Conservation (phyloP, 495 filamentous ascomycete species). For the Trichoderma orchidacearum region DNA sequence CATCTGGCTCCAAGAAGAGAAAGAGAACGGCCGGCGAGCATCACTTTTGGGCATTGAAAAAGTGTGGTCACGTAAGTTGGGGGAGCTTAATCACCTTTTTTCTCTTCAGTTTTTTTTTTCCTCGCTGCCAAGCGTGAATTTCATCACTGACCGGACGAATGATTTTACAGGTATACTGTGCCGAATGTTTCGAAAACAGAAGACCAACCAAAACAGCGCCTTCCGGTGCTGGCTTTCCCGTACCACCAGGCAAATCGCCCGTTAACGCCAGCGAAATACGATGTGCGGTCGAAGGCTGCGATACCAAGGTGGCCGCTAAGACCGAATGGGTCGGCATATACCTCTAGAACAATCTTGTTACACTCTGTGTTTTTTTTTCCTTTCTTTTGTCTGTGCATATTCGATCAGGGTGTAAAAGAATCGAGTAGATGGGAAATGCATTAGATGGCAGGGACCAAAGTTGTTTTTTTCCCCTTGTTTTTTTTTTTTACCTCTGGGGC, state of each 20-base stretch:
- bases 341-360: conserved; percentile 4
- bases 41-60: conserved; percentile 35
- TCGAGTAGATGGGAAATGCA: too few species aligned
- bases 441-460: too few species aligned
- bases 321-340: conserved; percentile 33
- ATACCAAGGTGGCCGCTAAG: conserved; percentile 21
- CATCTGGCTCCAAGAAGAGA: conserved; percentile 22
- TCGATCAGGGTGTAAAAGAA: too few species aligned
- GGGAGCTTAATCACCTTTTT: not conserved
- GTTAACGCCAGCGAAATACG: conserved; percentile 15
- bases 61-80: conserved; percentile 32
- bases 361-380: not conserved
- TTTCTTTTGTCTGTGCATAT: not conserved
- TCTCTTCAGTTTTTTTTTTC: not conserved
- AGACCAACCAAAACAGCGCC: conserved; percentile 8
- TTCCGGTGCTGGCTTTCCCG: not conserved
- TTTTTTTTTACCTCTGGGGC: too few species aligned
- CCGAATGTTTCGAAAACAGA: conserved; percentile 27
- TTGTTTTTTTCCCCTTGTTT: not conserved
- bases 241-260: conserved; percentile 3
- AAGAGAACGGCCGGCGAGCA: conserved; percentile 31
- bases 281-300: conserved; percentile 30
- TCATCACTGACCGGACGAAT: not conserved
- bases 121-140: not conserved
- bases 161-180: conserved; percentile 29